These are phyloP conservation scores for Jasminum sambac DNA, from an alignment of 257 asterid genomes.

Conservation along the genomic window DNA sequence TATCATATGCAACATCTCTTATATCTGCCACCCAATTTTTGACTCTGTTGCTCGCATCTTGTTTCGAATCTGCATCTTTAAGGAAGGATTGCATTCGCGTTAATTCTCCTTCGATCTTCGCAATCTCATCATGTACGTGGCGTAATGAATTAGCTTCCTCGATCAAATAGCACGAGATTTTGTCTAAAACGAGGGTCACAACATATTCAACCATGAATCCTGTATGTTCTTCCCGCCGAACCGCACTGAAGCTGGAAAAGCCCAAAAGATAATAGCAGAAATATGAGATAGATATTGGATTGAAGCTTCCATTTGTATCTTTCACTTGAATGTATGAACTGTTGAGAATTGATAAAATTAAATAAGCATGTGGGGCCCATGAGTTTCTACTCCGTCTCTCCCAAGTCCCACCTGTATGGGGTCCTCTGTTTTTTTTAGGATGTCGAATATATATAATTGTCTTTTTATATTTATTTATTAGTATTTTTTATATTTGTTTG, in stretches of 20 bases:
- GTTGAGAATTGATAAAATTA: too few relatives aligned
- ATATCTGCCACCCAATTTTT: conserved; percentile 22
- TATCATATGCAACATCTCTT: conserved; percentile 23
- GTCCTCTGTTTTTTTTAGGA: too few relatives aligned
- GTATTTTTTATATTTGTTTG: too few relatives aligned
- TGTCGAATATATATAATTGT: too few relatives aligned
- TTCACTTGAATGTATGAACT: too few relatives aligned
- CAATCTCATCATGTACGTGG: background rate
- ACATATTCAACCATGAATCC: conserved; percentile 22
- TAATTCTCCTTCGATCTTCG: conserved; percentile 12
- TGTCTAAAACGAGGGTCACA: conserved; percentile 16
- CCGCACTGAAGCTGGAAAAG: background rate
- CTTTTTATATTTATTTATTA: too few relatives aligned
- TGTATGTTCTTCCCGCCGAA: background rate
- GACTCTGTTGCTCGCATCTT: conserved; percentile 13
- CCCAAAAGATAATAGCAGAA: background rate
- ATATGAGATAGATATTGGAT: too few relatives aligned
- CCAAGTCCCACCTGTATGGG: too few relatives aligned
- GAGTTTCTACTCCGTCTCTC: too few relatives aligned
- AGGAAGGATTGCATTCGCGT: conserved; percentile 21
- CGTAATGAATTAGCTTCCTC: conserved; percentile 15
- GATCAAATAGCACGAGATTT: conserved; percentile 10
- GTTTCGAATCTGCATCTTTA: conserved; percentile 20
- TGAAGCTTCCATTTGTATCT: too few relatives aligned
- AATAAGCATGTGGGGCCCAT: too few relatives aligned